Evolutionary conservation across 352 stramenopile species (phyloP).

Genomic region (Globisporangium nodosum): DNA sequence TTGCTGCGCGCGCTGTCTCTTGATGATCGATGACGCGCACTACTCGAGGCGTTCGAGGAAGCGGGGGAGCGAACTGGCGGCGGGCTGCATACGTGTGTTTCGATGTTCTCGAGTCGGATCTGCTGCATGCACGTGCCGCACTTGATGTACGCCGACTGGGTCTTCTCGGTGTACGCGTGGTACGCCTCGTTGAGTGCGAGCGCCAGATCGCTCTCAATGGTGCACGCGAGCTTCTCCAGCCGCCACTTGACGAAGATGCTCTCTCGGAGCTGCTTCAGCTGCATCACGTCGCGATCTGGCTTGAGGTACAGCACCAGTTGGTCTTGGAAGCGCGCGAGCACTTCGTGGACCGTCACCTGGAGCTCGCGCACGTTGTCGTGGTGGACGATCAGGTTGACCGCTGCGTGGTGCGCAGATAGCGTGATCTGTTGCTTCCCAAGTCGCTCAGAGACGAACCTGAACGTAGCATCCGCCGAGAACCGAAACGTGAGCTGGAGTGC

Average conservation of each 20-base stretch:
- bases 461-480: conserved; percentile 31
- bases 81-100: conserved; percentile 35
- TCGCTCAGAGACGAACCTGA: conserved; percentile 33
- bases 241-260: conserved; percentile 47
- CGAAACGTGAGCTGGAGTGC: conserved; percentile 54
- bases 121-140: conserved; percentile 55
- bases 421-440: conserved; percentile 32
- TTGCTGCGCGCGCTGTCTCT: neutral
- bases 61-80: conserved; percentile 8
- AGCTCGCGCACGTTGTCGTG: conserved; percentile 30
- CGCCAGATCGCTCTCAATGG: conserved; percentile 43
- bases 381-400: conserved; percentile 48
- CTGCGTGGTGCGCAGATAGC: conserved; percentile 28
- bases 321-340: conserved; percentile 36
- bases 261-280: conserved; percentile 29
- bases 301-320: conserved; percentile 46
- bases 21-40: neutral
- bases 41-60: conserved; percentile 6
- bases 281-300: conserved; percentile 45
- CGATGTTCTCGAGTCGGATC: conserved; percentile 52
- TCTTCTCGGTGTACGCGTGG: conserved; percentile 45
- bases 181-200: conserved; percentile 44
- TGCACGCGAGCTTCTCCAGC: conserved; percentile 34
- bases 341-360: conserved; percentile 49
- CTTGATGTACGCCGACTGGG: conserved; percentile 43